These are phyloP conservation scores for Glaciozyma martinii DNA, from an alignment of 768 basidiomycete species.

Conservation along the genomic window DNA sequence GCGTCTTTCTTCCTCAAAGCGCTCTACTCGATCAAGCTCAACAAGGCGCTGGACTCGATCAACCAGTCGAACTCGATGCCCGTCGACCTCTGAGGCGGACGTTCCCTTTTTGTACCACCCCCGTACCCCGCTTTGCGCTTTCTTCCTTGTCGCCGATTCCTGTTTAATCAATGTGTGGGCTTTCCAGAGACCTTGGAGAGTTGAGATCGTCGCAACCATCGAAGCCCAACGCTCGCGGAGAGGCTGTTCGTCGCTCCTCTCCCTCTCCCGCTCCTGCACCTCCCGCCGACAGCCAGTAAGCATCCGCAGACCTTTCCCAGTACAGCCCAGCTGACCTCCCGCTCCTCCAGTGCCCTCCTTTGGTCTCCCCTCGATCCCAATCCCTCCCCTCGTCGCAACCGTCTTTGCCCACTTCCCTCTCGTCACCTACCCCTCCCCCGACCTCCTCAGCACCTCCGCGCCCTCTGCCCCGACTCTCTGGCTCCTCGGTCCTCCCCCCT, in stretches of 20 bases:
- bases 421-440: background rate
- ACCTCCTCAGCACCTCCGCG: background rate
- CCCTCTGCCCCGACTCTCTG: background rate
- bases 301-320: no score
- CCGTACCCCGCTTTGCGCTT: no score
- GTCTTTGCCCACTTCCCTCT: background rate
- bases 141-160: no score
- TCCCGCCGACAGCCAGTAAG: no score
- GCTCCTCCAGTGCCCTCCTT: background rate
- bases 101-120: no score
- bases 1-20: background rate
- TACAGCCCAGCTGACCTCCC: no score
- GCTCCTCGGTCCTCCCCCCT: background rate
- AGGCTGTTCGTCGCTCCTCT: no score
- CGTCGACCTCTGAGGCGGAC: background rate
- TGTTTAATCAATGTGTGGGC: no score
- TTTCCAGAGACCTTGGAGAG: no score
- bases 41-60: conserved; percentile 29
- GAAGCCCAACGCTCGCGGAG: no score
- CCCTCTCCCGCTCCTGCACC: no score
- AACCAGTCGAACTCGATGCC: conserved; percentile 12
- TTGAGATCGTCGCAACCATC: no score
- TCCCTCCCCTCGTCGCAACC: background rate
- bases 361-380: background rate
- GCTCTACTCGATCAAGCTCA: conserved; percentile 23